These are phyloP conservation scores for Rhytidiadelphus loreus DNA, from an alignment of 225 moss, liverwort and hornwort species.

Conservation along the genomic window DNA sequence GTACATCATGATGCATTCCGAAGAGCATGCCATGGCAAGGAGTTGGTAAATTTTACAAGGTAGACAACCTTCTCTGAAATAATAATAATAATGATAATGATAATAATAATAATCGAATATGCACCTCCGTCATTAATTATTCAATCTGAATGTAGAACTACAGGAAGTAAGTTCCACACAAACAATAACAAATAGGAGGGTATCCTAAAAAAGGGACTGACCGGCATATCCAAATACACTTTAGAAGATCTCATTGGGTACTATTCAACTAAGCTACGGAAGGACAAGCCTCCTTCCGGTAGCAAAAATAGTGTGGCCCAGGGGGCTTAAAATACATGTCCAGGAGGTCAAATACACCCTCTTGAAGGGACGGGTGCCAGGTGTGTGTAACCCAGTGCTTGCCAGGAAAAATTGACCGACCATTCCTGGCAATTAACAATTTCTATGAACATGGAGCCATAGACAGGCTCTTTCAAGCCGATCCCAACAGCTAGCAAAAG, in stretches of 20 bases:
- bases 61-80: neutral
- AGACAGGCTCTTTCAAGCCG: neutral
- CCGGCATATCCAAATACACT: neutral
- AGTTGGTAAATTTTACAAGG: neutral
- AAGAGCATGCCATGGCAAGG: neutral
- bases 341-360: neutral
- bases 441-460: neutral
- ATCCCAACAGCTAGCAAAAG: neutral
- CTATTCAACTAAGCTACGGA: conserved; percentile 14
- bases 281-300: conserved; percentile 12
- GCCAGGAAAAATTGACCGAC: neutral
- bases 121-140: neutral
- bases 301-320: conserved; percentile 28
- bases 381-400: conserved; percentile 12
- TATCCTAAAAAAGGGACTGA: neutral
- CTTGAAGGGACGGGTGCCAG: conserved; percentile 3
- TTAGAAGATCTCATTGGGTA: neutral
- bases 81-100: neutral
- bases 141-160: conserved; percentile 22
- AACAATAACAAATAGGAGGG: conserved; percentile 8
- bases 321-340: conserved; percentile 10
- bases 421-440: conserved; percentile 3
- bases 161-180: neutral
- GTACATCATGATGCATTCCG: neutral
- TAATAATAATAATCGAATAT: neutral